phyloP scores from a whole-genome alignment of 1,139 yeast species.

The Hansenula lynferdii region DNA sequence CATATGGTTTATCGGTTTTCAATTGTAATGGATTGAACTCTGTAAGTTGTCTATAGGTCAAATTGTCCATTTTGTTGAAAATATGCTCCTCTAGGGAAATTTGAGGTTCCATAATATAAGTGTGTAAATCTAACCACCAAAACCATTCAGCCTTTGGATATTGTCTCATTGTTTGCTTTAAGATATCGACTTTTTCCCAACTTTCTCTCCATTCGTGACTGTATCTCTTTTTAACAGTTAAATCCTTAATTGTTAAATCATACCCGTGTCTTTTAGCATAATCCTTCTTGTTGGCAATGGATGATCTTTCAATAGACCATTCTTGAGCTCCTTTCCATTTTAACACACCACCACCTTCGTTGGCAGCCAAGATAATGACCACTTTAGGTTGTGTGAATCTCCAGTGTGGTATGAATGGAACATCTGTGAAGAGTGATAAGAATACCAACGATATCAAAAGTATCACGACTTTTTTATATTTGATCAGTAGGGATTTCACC shows the following conservation, averaged over 20 bases:
- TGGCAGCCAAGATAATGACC: conserved; percentile 89
- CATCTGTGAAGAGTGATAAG: conserved; percentile 19
- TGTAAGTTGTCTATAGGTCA: conserved; percentile 68
- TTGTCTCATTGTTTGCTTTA: conserved; percentile 94
- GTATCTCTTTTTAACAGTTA: conserved; percentile 82
- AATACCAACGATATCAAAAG: conserved; percentile 10
- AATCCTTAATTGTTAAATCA: conserved; percentile 82
- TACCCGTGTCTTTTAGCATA: conserved; percentile 91
- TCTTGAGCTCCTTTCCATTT: conserved; percentile 98
- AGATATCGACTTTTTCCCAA: conserved; percentile 94
- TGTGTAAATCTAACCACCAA: conserved; percentile 97
- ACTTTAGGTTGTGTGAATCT: conserved; percentile 41
- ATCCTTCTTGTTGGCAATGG: conserved; percentile 83
- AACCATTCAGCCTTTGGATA: conserved; percentile 97
- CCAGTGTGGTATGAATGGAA: conserved; percentile 22
- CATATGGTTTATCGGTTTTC: conserved; percentile 66
- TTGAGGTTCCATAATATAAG: conserved; percentile 95
- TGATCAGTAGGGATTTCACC: conserved; percentile 6
- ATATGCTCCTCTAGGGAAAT: conserved; percentile 75
- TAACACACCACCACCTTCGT: conserved; percentile 96
- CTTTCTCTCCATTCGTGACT: conserved; percentile 98
- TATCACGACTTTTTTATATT: conserved; percentile 13
- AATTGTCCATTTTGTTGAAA: conserved; percentile 59
- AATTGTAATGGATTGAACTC: conserved; percentile 74
- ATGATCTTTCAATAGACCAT: conserved; percentile 93